Evolutionary conservation across 164 flowering plant species (phyloP).

Genomic region (Umbilicus rupestris): DNA sequence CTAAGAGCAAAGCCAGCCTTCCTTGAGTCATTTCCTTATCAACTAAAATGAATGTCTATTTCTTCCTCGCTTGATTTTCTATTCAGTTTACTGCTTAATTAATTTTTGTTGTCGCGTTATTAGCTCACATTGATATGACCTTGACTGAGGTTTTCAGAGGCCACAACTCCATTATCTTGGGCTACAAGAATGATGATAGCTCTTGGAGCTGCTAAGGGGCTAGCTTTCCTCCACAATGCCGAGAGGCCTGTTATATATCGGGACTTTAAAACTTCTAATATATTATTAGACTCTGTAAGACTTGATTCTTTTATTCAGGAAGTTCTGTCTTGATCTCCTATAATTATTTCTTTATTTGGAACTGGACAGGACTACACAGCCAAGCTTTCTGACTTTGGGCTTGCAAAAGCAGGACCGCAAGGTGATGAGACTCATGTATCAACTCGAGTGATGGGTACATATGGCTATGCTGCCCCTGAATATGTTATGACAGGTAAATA

Average conservation of each 20-base stretch:
- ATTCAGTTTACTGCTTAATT: neutral
- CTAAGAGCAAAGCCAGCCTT: neutral
- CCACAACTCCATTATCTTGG: slow-evolving; percentile 81
- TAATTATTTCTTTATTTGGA: neutral
- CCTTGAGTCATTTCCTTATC: neutral
- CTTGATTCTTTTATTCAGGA: neutral
- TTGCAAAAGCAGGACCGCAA: slow-evolving; percentile 96
- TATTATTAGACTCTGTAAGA: slow-evolving; percentile 83
- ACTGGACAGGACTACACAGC: slow-evolving; percentile 71
- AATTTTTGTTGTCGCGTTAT: neutral
- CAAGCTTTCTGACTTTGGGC: slow-evolving; percentile 94
- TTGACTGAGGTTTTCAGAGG: slow-evolving; percentile 55
- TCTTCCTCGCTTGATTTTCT: neutral
- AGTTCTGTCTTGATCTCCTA: neutral
- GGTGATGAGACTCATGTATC: slow-evolving; percentile 97
- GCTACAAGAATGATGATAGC: slow-evolving; percentile 94
- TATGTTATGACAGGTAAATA: slow-evolving; percentile 92
- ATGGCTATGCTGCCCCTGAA: slow-evolving; percentile 96
- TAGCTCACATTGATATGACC: slow-evolving; percentile 19
- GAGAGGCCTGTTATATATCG: slow-evolving; percentile 93
- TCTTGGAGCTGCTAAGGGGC: slow-evolving; percentile 98
- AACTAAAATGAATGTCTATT: neutral
- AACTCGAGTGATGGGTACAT: slow-evolving; percentile 94
- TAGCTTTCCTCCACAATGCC: slow-evolving; percentile 97
- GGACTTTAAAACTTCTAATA: slow-evolving; percentile 95